Base-by-base conservation (phyloP, 2,329 filamentous ascomycete species). In the Aspergillus oerlinghausenensis region DNA sequence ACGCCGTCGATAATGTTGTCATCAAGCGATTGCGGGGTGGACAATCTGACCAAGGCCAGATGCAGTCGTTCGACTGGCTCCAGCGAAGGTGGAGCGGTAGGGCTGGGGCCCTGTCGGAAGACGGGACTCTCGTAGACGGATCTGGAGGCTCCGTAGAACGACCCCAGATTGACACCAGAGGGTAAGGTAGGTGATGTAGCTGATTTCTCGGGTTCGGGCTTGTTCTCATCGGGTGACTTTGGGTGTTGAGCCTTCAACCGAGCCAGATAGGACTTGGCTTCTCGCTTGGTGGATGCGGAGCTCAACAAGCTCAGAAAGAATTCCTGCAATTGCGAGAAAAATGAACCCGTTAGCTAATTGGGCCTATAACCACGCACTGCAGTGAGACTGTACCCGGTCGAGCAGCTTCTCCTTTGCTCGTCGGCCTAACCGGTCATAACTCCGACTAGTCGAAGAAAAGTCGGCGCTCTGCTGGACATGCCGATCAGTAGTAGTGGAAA, bases 191-290 rank as follows among this genome's bases (percentile, higher is more conserved):
- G 58, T 9, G 63, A 28, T 28, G 48, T 21, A 0, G 60, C 45
- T 19, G 50, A 55, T 55, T 63, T 67, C 57, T 55, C 54, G 54
- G 60, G 61, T 65, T 55, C 67, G 61, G 57, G 69, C 64, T 57
- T 51, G 63, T 67, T 56, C 65, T 68, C 72, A 71, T 65, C 63
- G 67, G 61, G 65, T 60, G 65, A 21, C 67, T 74, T 57, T 65
- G 66, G 50, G 67, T 72, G 64, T 8, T 77, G 60, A n/a, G 63
- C 75, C 51, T 85, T 87, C 71, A 97, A 96, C 59, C 91, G 92
- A 65, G 94, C 88, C 17, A 99, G 82, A 70, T 97, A 99, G 40
- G 90, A 87, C 73, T 89, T 92, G 50, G 92, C 92, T 77, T 99
- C 94, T 66, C 94, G 86, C 74, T 92, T 96, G 0, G 93, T 97